A percentile compares a stretch with the other conserved stretches of the same genome.
These are phyloP conservation scores for Jackrogersella minutella DNA, from an alignment of 495 filamentous ascomycete genomes.

Conservation along the genomic window DNA sequence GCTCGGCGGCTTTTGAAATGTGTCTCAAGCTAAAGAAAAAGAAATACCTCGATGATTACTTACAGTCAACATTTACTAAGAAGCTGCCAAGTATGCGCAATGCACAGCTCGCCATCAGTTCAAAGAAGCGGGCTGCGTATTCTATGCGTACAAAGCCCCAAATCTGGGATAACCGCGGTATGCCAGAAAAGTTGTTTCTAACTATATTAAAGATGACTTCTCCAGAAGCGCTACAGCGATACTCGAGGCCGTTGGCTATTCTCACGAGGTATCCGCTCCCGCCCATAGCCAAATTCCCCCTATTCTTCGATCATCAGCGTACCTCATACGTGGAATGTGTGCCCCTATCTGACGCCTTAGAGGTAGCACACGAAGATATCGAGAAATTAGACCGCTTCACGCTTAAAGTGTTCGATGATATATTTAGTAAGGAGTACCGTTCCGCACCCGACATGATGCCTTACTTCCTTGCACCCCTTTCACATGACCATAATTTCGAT, in stretches of 20 bases:
- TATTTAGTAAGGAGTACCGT: slow-evolving; percentile 89
- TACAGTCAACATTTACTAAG: slow-evolving; percentile 77
- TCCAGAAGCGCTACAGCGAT: slow-evolving; percentile 64
- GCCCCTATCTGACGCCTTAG: slow-evolving; percentile 48
- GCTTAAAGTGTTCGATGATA: slow-evolving; percentile 77
- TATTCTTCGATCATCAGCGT: slow-evolving; percentile 72
- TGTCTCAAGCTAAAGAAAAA: slow-evolving; percentile 74
- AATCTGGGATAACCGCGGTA: slow-evolving; percentile 68
- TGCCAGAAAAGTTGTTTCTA: slow-evolving; percentile 66
- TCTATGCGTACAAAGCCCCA: slow-evolving; percentile 79
- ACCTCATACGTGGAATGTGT: slow-evolving; percentile 64
- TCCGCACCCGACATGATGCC: slow-evolving; percentile 68
- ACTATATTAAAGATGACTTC: slow-evolving; percentile 69
- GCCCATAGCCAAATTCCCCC: slow-evolving; percentile 68
- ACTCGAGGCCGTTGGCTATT: slow-evolving; percentile 72
- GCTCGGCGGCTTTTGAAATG: slow-evolving; percentile 87
- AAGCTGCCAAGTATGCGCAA: slow-evolving; percentile 86
- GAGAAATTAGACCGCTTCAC: slow-evolving; percentile 72
- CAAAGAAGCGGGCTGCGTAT: slow-evolving; percentile 77
- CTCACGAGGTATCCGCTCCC: slow-evolving; percentile 74
- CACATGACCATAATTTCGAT: slow-evolving; percentile 39
- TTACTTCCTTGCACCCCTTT: slow-evolving; percentile 83
- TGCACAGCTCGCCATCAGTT: slow-evolving; percentile 82
- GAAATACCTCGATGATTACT: slow-evolving; percentile 73
- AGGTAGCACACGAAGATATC: slow-evolving; percentile 52